Conservation (phyloP, 768 basidiomycete genomes). For the Termitomyces sp. region DNA sequence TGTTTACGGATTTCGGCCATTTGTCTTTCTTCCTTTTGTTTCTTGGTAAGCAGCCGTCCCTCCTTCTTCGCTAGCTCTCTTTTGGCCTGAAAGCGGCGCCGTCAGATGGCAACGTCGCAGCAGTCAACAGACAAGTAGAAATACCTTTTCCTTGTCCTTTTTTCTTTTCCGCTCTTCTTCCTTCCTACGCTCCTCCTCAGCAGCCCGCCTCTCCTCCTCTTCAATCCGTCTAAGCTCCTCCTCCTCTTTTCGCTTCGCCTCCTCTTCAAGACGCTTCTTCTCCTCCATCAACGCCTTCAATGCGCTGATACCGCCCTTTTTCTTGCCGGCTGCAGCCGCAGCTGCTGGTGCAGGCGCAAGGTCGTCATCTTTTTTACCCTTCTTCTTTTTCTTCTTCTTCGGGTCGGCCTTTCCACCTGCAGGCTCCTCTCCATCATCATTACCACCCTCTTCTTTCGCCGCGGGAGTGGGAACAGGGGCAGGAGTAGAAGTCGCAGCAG, state of each 20-base stretch:
- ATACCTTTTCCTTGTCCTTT: conserved; percentile 88
- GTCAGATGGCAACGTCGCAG: neutral
- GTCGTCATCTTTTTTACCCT: conserved; percentile 58
- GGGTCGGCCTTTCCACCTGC: conserved; percentile 46
- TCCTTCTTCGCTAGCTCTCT: conserved; percentile 90
- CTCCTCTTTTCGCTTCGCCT: conserved; percentile 62
- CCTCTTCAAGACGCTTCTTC: conserved; percentile 85
- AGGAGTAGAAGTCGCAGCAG: conserved; percentile 22
- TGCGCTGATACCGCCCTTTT: conserved; percentile 77
- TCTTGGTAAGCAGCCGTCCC: conserved; percentile 92
- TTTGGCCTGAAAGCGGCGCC: conserved; percentile 58
- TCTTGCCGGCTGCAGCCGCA: conserved; percentile 44
- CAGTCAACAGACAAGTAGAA: neutral
- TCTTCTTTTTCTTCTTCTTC: conserved; percentile 90
- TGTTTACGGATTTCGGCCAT: conserved; percentile 88
- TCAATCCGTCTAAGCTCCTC: conserved; percentile 80
- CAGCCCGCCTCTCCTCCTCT: conserved; percentile 78
- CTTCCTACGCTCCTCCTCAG: conserved; percentile 69
- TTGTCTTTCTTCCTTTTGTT: conserved; percentile 91
- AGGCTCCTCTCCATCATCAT: conserved; percentile 61
- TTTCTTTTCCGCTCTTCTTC: conserved; percentile 80
- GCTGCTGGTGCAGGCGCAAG: conserved; percentile 28
- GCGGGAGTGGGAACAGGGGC: conserved; percentile 19
- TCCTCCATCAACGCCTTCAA: conserved; percentile 90
- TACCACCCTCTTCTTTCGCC: conserved; percentile 47